Conservation (phyloP, 768 basidiomycete species). For the Rhodotorula taiwanensis region DNA sequence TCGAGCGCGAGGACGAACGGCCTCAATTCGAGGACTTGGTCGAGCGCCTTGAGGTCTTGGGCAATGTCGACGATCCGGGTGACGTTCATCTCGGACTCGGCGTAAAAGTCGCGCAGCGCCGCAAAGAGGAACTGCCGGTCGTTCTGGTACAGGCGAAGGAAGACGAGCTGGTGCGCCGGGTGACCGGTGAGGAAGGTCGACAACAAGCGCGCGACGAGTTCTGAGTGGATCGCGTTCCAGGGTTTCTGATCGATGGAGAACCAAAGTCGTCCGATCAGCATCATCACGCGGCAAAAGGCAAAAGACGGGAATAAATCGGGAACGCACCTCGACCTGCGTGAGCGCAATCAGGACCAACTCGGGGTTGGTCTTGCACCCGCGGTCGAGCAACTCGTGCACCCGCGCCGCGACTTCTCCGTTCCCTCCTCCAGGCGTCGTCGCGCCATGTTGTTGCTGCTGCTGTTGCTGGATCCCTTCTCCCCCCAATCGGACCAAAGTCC, state of each 20-base stretch:
- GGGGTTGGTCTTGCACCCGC: slow-evolving; percentile 84
- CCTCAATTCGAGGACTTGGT: slow-evolving; percentile 69
- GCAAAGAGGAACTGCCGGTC: slow-evolving; percentile 76
- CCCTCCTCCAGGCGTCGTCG: too few relatives aligned
- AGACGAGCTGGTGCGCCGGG: slow-evolving; percentile 91
- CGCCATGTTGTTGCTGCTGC: too few relatives aligned
- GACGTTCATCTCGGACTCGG: slow-evolving; percentile 84
- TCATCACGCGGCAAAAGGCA: too few relatives aligned
- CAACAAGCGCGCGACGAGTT: slow-evolving; percentile 76
- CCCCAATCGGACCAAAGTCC: slow-evolving; percentile 73
- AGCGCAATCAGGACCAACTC: slow-evolving; percentile 91
- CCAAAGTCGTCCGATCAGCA: too few relatives aligned
- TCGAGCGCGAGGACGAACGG: slow-evolving; percentile 74
- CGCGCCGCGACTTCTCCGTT: slow-evolving; percentile 56
- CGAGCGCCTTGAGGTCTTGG: slow-evolving; percentile 91
- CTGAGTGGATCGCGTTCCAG: slow-evolving; percentile 82
- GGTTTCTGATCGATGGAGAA: too few relatives aligned
- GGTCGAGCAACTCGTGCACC: slow-evolving; percentile 86
- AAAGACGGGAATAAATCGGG: not conserved
- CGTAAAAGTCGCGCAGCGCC: slow-evolving; percentile 85
- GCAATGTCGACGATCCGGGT: slow-evolving; percentile 91
- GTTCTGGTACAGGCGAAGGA: slow-evolving; percentile 92
- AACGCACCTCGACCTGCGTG: slow-evolving; percentile 76
- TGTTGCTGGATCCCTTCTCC: slow-evolving; percentile 60
- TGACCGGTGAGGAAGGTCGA: slow-evolving; percentile 85